Base-by-base conservation (phyloP, 2,329 filamentous ascomycete species). In the Onygenales sp. region DNA sequence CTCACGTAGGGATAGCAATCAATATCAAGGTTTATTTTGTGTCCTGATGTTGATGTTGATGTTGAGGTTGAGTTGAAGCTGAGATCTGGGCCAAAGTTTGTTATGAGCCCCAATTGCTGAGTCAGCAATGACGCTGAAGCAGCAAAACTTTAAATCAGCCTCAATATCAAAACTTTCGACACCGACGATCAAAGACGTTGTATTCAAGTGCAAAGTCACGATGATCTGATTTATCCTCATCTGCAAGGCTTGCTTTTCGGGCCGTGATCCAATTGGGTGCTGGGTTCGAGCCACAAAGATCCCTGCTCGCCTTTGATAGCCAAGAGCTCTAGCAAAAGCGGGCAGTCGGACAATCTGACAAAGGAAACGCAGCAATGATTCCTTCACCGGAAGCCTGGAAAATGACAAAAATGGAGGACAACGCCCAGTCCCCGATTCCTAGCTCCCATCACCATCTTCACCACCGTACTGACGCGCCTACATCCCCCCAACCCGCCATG, bases 401-500 rank as follows among this genome's bases (percentile, higher is more conserved):
- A 11, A 14, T 6, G 3, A 6, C 36, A 47, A 42, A 35, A 35
- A 53, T 53, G 51, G 51, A 17, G 27, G 51, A 53, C 38, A 32
- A 54, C 10, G 51, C 55, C 21, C 59, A 55, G 41, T 55, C 54
- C 51, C 54, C 55, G 33, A 60, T 56, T 42, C 51, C 58, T 8
- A 52, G 57, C 51, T 58, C 55, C 17, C 58, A 57, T 49, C 51
- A 55, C 27, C 57, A 57, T 21, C 51, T 50, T 38, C 52, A 55
- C 35, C 43, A 52, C 31, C 57, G 57, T 21, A 41, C 48, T 13
- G 55, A 56, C 35, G 46, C 39, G 5, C 41, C 57, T 10, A 54
- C 52, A 43, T 38, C 48, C 42, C 27, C 54, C 54, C 52, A 55
- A 44, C 44, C 43, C 50, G 54, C 35, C 36, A 63, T 66, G 63